Base-by-base conservation (phyloP, 148 eudicot genomes). In the Rhododendron simsii region DNA sequence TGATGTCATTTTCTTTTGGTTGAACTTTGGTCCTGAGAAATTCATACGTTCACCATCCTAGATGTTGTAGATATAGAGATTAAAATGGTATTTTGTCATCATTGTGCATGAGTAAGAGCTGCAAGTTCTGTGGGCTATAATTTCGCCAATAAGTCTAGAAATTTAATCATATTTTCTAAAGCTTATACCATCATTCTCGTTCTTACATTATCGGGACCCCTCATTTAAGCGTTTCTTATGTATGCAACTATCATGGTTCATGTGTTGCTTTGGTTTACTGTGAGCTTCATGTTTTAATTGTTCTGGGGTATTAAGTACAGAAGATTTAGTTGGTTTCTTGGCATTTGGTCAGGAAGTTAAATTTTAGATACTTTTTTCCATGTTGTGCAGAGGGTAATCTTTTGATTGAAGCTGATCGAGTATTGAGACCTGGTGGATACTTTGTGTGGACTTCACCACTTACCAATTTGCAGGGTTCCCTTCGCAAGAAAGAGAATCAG, bases 381-480 rank as follows among this genome's bases (percentile, higher is more conserved):
- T 89, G 87, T 53, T 61, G 59, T 90, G 87, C 96, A 97, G 99
- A 94, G 86, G 99, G 98, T 63, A 87, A 92, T 84, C 90, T 91
- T 89, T 91, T 98, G 89, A 81, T 93, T 86, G 99, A 98, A 91
- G 99, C 89, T 86, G 98, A 98, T 90, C 91, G 99, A 87, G 92
- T 95, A 82, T 85, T 98, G 87, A 90, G 95, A 86, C 99, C 99
- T 39, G 98, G 99, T 87, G 99, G 98, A 89, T 98, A 98, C 87
- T 98, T 98, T 91, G 99, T 98, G 63, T 98, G 99, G 99, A 98
- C 98, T 80, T 96, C 98, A 78, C 98, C 95, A 51, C 87, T 97
- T 71, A 95, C 95, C 84, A 94, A 91, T 88, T 89, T 95, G 48
- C 94, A 86, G 71, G 92, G 87, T 39, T 91, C 87, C 65, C 87